phyloP scores from a whole-genome alignment of 2,329 filamentous ascomycete genomes.

The Chaetomium olivaceum region DNA sequence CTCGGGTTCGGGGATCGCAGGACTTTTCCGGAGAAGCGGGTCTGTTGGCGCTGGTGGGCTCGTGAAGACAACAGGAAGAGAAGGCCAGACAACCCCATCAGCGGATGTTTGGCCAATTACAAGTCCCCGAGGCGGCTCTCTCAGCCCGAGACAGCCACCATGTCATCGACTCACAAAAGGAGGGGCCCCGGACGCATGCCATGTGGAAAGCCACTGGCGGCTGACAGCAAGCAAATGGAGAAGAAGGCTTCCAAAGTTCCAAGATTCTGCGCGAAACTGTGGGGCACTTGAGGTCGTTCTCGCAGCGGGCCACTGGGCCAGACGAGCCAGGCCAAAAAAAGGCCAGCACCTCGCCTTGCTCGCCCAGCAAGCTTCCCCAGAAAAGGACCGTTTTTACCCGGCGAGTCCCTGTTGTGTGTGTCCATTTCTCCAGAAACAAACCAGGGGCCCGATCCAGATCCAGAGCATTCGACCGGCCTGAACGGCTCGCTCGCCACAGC shows the following conservation, averaged over 20 bases:
- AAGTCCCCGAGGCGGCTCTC: neutral
- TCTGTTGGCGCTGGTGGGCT: neutral
- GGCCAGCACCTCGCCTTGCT: neutral
- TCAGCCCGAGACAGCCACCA: constrained; percentile 14
- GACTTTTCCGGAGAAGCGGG: neutral
- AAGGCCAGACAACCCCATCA: neutral
- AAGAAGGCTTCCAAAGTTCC: constrained; percentile 5
- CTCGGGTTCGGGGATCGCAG: neutral
- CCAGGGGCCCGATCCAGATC: neutral
- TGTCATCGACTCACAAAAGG: constrained; percentile 6
- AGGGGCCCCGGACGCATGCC: neutral
- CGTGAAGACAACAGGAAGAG: neutral
- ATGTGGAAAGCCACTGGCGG: neutral
- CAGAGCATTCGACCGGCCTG: neutral
- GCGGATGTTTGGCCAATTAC: constrained; percentile 1
- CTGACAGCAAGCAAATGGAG: neutral
- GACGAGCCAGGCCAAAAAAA: neutral
- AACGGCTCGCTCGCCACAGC: neutral
- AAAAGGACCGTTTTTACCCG: constrained; percentile 35
- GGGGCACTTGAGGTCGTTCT: constrained; percentile 9
- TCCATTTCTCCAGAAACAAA: constrained; percentile 6
- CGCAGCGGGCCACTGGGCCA: neutral
- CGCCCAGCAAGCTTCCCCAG: constrained; percentile 16
- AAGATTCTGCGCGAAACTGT: constrained; percentile 6
- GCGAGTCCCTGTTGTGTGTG: constrained; percentile 7